Evolutionary conservation across 257 asterid genomes (phyloP), one percentile per base, ranked within the genome.

Genomic region (Ocimum tenuiflorum): DNA sequence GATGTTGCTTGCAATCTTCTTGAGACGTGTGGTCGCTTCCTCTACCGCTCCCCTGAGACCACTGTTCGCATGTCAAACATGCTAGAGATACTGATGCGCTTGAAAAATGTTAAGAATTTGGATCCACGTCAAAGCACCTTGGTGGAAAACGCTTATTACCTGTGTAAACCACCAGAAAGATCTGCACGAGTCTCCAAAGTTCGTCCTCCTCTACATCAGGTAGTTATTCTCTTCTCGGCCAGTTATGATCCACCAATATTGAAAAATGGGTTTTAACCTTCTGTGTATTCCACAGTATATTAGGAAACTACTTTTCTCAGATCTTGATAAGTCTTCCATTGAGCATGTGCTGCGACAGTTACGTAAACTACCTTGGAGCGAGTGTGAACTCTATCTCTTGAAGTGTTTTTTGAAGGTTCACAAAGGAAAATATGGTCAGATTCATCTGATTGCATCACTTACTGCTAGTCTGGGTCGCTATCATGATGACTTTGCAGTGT

Each of bases 1-100:
- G 99, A 94, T 65, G 97, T 88, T 39, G 97, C 97, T 54, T 94
- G 97, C 88, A 94, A 94, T 85, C 99, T 94, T 68, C 95, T 94
- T 49, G 99, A 94, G 88, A 94, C 96, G 5, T 90, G 99, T 77
- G 99, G 99, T 52, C 99, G 96, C 71, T 94, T 83, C 79, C 95
- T 94, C 52, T 90, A 88, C 77, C 97, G 99, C 48, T 86, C 99
- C 70, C 95, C 96, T 50, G 97, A 94, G 78, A 94, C 97, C 51
- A 70, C 86, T 51, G 72, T 90, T 29, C 96, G 99, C 58, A 94
- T 94, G 97, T 82, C 96, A 12, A 94, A 91, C 84, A 94, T 94
- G 99, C 80, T 94, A 75, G 97, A 94, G 82, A 85, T 90, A 83
- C 79, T 94, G 73, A 94, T 94, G 97, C 97, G 99, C 60, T 74